Evolutionary conservation across 2,329 filamentous ascomycete genomes (phyloP), one percentile per base, ranked within the genome.

Genomic region (Sporothrix schenckii): DNA sequence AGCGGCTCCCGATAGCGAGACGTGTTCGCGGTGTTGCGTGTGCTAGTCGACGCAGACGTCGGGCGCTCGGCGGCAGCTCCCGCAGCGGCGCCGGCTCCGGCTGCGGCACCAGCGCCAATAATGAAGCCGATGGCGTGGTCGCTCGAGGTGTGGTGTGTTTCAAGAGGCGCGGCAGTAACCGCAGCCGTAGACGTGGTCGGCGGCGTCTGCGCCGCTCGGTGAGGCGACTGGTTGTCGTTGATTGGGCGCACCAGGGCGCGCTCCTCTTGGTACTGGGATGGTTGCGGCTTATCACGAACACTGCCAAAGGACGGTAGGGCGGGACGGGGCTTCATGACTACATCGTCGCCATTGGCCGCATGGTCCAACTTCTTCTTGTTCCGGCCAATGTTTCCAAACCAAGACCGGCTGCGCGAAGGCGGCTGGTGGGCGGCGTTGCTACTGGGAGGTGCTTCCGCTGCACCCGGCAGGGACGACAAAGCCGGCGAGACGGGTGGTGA

Each of bases 241-340:
- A 19, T 34, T 7, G 88, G 87, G 39, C 86, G 83, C 50, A 89
- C 86, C 61, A 89, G 80, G 0, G 86, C 83, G 2, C 88, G 82
- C 75, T 89, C 90, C 24, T 83, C 80, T 52, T 85, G 81, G n/a
- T 83, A 79, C 52, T 84, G 80, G 0, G 80, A 75, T 19, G 49
- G 10, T 2, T 87, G 77, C 73, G 88, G 88, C 78, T 86, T 88
- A 39, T 89, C 87, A 27, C 90, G 85, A 27, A 94, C 83, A 75
- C 91, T 93, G 21, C 91, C 91, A 78, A 94, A 94, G 1, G 86
- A 89, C 1, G 91, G 91, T 50, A 94, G 80, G 1, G 88, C 88
- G 7, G 91, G 91, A 44, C 91, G 83, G n/a, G 91, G 91, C 74
- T 88, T 88, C 89, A 93, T 92, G 16, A 88, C 81, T 72, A 89